Base-by-base conservation (phyloP, 257 asterid genomes). In the Solanum pennellii region DNA sequence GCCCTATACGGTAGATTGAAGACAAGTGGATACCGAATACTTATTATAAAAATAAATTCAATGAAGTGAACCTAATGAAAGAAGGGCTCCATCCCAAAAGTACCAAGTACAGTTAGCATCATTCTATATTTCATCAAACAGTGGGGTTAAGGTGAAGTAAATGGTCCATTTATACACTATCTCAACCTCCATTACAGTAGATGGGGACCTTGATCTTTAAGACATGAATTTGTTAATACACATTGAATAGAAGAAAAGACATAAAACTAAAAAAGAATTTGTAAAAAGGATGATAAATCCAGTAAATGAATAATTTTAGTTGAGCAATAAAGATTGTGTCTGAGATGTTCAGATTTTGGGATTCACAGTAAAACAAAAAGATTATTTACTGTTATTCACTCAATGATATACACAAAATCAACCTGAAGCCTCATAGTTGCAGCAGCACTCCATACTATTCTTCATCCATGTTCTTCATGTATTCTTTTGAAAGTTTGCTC, bases 401-500 rank as follows among this genome's bases (percentile, higher is more conserved):
- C 45, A 49, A 82, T 25, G 42, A 79, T 45, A 49, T 16, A 47
- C 44, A 47, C 68, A 80, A 16, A 80, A 45, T 16, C 52, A 80
- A 47, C 27, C 27, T 47, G 66, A 80, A 80, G 68, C 85, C 44
- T 47, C 15, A 29, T 47, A 16, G 45, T 82, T 76, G 60, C 83
- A 76, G 60, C 83, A 76, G 83, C 83, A 76, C 35, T 5, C 27
- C 29, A 20, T 49, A 47, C 90, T 92, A 90, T 87, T 93, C 94
- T 87, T 93, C 94, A 62, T 95, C 98, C 85, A 97, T 92, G 91
- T 97, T 94, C 94, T 97, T 97, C 98, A 95, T 91, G 95, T 95
- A 97, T 90, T 96, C 99, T 93, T 94, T 94, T 23, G 99, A 94
- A 84, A 97, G 98, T 92, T 95, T 95, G 29, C 91, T 92, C 56